phyloP scores from a whole-genome alignment of 2,329 filamentous ascomycete genomes.

The Aspergillus unguis region DNA sequence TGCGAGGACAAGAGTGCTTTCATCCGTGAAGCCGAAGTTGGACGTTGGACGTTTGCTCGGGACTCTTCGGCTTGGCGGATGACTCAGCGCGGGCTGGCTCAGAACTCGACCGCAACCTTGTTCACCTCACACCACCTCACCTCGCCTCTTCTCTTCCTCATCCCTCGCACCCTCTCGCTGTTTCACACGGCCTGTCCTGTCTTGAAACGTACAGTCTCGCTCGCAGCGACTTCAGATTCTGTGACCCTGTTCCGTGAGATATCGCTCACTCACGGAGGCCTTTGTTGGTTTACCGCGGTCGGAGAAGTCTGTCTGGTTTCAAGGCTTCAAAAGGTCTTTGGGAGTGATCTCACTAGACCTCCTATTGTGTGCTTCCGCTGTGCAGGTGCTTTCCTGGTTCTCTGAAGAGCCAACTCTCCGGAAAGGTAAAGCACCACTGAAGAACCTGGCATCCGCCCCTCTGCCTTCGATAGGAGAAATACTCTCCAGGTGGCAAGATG shows the following conservation, averaged over 20 bases:
- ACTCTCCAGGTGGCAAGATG: conserved; percentile 11
- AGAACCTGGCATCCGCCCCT: conserved; percentile 14
- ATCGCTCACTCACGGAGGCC: conserved; percentile 34
- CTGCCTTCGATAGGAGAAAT: conserved; percentile 8
- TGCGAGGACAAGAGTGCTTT: conserved; percentile 21
- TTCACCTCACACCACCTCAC: conserved; percentile 8
- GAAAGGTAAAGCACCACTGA: conserved; percentile 39
- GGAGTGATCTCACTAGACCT: conserved; percentile 4
- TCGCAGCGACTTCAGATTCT: conserved; percentile 30
- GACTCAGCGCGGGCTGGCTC: conserved; percentile 25
- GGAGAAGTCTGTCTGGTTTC: conserved; percentile 31
- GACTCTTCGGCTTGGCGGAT: conserved; percentile 27
- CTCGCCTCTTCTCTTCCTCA: conserved; percentile 12
- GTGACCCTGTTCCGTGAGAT: conserved; percentile 35
- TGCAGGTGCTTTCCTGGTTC: conserved; percentile 23
- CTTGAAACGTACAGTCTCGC: conserved; percentile 21
- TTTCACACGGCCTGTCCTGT: conserved; percentile 26
- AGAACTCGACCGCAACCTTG: conserved; percentile 1
- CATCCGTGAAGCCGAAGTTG: conserved; percentile 20
- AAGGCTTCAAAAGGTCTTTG: conserved; percentile 28
- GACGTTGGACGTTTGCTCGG: conserved; percentile 27
- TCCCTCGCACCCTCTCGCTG: conserved; percentile 6
- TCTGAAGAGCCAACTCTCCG: conserved; percentile 15
- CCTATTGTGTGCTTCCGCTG: conserved; percentile 9
- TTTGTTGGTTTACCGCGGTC: conserved; percentile 41